Percentiles rank a stretch among this genome's conserved stretches.
These are phyloP conservation scores for Linum trigynum DNA, from an alignment of 345 rosid genomes.

Conservation along the genomic window DNA sequence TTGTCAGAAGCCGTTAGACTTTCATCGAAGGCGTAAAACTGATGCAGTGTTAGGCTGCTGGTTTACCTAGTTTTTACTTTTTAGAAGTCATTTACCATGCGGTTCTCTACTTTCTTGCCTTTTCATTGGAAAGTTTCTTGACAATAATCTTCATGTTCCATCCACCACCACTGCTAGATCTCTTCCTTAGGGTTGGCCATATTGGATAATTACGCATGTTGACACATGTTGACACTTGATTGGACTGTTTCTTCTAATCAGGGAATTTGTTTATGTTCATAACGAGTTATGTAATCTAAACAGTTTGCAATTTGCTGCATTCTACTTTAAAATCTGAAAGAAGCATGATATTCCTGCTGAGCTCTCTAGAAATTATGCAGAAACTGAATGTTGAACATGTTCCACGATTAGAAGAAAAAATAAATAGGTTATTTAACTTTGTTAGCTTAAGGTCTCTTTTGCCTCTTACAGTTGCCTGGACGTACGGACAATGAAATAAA, in stretches of 20 bases:
- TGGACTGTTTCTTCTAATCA: too few species aligned
- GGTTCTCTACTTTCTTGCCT: too few species aligned
- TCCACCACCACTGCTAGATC: too few species aligned
- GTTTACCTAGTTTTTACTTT: not conserved
- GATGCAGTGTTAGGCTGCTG: not conserved
- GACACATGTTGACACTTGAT: not conserved
- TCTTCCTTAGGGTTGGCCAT: too few species aligned
- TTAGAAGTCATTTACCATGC: too few species aligned
- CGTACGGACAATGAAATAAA: conserved; percentile 23
- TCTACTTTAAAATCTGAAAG: not conserved
- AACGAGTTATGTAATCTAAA: too few species aligned
- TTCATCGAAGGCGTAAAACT: not conserved
- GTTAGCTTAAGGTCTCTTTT: not conserved
- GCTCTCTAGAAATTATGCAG: not conserved
- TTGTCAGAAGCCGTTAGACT: not conserved
- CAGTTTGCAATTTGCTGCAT: too few species aligned
- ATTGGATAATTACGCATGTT: too few species aligned
- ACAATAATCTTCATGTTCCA: too few species aligned
- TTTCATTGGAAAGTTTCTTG: too few species aligned
- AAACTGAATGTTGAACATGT: not conserved
- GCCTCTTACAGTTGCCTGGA: conserved; percentile 20
- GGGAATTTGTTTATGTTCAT: too few species aligned
- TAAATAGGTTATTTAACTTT: too few species aligned
- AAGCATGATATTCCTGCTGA: not conserved
- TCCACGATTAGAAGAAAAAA: not conserved